These are phyloP conservation scores for Chalaropsis thielavioides DNA, from an alignment of 2,329 filamentous ascomycete species.

Conservation along the genomic window DNA sequence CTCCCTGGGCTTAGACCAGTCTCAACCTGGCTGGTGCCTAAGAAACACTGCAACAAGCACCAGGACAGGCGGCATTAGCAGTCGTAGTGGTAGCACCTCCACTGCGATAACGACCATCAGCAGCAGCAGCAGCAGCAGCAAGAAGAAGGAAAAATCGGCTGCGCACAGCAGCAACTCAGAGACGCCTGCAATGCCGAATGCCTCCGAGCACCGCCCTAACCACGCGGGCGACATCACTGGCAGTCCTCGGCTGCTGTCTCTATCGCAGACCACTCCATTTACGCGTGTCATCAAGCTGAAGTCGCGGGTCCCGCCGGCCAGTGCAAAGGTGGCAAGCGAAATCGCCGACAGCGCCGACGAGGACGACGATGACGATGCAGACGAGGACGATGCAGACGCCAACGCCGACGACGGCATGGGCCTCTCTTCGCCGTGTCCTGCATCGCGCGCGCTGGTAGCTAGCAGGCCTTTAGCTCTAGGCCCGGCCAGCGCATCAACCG, in stretches of 20 bases:
- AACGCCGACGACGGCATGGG: not conserved
- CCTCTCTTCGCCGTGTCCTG: constrained; percentile 1
- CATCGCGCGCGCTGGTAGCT: not conserved
- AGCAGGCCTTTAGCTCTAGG: not conserved
- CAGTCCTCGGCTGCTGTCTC: not conserved
- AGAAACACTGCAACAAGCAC: not conserved
- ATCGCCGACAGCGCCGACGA: not conserved
- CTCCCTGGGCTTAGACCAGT: constrained; percentile 2
- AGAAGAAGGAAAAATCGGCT: not conserved
- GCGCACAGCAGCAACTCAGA: not conserved
- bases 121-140: not conserved
- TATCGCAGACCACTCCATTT: not conserved
- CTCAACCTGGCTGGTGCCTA: not conserved
- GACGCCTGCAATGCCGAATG: not conserved
- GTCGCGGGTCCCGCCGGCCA: not conserved
- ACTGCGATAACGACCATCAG: not conserved
- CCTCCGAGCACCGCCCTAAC: not conserved
- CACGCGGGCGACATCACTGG: not conserved
- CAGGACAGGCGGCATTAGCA: not conserved
- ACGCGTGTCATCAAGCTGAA: constrained; percentile 6
- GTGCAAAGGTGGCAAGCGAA: not conserved
- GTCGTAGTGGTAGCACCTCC: not conserved
- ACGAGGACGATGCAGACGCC: not conserved
- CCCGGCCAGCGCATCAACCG: not conserved
- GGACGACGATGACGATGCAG: not conserved